A percentile compares a stretch with the other conserved stretches of the same genome.
Conservation (phyloP, 306 rosid genomes). For the Quercus dentata region DNA sequence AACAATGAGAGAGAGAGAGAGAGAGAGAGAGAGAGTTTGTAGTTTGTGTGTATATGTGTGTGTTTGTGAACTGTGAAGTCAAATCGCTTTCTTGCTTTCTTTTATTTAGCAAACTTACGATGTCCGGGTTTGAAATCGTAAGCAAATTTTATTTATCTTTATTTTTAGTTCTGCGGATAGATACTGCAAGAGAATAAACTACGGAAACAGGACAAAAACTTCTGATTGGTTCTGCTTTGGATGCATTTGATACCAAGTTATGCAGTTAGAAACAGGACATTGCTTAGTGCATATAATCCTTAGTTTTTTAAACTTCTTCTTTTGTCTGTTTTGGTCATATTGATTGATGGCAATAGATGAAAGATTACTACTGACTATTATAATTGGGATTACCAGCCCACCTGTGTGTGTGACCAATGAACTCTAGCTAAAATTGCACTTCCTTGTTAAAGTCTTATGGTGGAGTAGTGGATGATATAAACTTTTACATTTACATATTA, state of each 20-base stretch:
- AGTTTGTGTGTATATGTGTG: too few relatives aligned
- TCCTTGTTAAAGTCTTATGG: too few relatives aligned
- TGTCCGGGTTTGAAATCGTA: not conserved
- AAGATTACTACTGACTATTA: not conserved
- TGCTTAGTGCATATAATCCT: not conserved
- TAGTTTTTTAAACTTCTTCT: not conserved
- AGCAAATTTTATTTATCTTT: too few relatives aligned
- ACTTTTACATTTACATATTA: too few relatives aligned
- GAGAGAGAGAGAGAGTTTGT: too few relatives aligned
- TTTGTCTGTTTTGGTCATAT: not conserved
- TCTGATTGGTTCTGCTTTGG: not conserved
- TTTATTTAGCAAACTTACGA: too few relatives aligned
- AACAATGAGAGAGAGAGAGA: too few relatives aligned
- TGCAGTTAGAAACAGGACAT: not conserved
- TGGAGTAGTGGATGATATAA: too few relatives aligned
- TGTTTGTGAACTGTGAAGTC: too few relatives aligned
- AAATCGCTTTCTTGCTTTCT: too few relatives aligned
- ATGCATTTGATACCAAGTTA: not conserved
- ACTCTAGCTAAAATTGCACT: too few relatives aligned
- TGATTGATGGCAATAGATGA: not conserved
- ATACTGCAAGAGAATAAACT: not conserved
- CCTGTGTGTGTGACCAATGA: too few relatives aligned
- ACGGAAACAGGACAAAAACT: not conserved
- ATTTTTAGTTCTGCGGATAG: not conserved
- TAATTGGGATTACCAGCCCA: not conserved